phyloP scores from a whole-genome alignment of 116 monocot genomes.

The Zostera marina region DNA sequence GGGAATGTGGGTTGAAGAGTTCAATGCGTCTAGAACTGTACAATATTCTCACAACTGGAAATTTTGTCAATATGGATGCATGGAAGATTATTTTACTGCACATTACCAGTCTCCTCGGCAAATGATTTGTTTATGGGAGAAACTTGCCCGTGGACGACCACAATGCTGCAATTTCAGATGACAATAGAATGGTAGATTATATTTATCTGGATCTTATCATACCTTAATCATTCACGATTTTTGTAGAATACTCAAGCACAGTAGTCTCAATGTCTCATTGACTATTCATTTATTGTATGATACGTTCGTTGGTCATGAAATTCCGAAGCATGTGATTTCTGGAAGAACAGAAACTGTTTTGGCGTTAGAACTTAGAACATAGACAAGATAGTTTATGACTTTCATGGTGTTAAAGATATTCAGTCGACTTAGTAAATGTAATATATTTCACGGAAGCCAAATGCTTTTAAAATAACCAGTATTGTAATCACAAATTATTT shows the following conservation, averaged over 20 bases:
- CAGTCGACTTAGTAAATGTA: no score
- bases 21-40: constrained; percentile 38
- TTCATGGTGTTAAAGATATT: no score
- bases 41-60: constrained; percentile 78
- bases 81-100: constrained; percentile 71
- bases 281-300: background rate
- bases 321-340: no score
- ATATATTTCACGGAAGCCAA: no score
- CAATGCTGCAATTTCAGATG: constrained; percentile 87
- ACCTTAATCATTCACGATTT: background rate
- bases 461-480: no score
- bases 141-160: constrained; percentile 45
- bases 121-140: constrained; percentile 85
- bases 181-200: constrained; percentile 6
- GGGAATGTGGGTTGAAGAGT: constrained; percentile 95
- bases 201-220: background rate
- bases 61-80: constrained; percentile 88
- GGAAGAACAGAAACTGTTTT: no score
- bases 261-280: background rate
- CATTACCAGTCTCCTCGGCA: constrained; percentile 95
- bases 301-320: no score
- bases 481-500: no score
- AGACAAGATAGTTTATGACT: no score
- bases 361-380: no score
- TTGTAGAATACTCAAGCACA: background rate